Conservation (phyloP, 2,329 filamentous ascomycete species). For the Xylariaceae sp. region DNA sequence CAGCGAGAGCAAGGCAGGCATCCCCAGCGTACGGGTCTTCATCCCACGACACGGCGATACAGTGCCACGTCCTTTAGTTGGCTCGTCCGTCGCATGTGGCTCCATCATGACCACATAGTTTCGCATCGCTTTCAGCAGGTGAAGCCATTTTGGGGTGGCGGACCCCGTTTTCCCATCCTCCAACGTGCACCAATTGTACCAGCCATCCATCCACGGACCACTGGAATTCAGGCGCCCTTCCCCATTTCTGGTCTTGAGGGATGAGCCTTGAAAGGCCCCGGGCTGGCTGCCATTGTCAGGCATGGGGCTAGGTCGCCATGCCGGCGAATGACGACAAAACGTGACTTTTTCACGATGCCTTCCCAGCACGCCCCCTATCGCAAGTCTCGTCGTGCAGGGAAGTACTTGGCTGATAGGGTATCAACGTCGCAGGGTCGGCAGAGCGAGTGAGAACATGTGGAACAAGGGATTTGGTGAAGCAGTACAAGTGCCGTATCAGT, state of each 20-base stretch:
- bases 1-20: slow-evolving; percentile 14
- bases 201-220: too few species aligned
- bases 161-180: slow-evolving; percentile 12
- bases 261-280: too few species aligned
- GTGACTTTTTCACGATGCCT: slow-evolving; percentile 3
- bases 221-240: too few species aligned
- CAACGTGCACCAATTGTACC: not conserved
- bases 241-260: not conserved
- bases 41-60: slow-evolving; percentile 4
- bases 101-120: slow-evolving; percentile 8
- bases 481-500: not conserved
- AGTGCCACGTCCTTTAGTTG: slow-evolving; percentile 14
- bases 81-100: slow-evolving; percentile 1
- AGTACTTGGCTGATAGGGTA: slow-evolving; percentile 20
- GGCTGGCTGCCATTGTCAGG: too few species aligned
- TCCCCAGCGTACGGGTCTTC: slow-evolving; percentile 8
- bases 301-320: too few species aligned
- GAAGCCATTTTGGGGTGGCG: slow-evolving; percentile 14
- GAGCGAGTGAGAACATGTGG: slow-evolving; percentile 11
- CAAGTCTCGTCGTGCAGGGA: slow-evolving; percentile 15
- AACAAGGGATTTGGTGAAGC: slow-evolving; percentile 1
- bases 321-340: too few species aligned
- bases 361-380: not conserved
- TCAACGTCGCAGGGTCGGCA: slow-evolving; percentile 10
- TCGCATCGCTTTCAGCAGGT: slow-evolving; percentile 15